Conservation (phyloP, 2,329 filamentous ascomycete species). For the Talaromyces rugulosus region DNA sequence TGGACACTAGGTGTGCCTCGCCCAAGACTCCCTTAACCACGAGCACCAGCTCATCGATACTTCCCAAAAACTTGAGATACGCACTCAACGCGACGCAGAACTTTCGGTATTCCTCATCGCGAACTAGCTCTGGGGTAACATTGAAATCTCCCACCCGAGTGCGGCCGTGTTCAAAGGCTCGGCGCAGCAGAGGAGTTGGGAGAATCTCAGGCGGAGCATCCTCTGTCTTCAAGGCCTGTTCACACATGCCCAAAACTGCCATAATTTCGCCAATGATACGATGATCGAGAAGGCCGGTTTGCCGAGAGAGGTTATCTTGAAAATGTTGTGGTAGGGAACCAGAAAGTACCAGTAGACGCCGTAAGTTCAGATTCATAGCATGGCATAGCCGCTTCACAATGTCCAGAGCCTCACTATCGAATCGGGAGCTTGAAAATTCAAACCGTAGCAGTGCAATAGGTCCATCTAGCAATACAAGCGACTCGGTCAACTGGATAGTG, state of each 20-base stretch:
- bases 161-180: constrained; percentile 26
- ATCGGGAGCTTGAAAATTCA: constrained; percentile 37
- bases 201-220: constrained; percentile 47
- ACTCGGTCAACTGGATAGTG: constrained; percentile 29
- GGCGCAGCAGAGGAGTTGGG: constrained; percentile 44
- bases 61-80: constrained; percentile 42
- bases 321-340: constrained; percentile 34
- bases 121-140: constrained; percentile 31
- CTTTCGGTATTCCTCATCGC: constrained; percentile 41
- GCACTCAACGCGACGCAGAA: constrained; percentile 46
- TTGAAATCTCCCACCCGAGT: constrained; percentile 19
- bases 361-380: constrained; percentile 29
- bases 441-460: constrained; percentile 32
- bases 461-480: constrained; percentile 28
- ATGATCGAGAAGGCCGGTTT: constrained; percentile 41
- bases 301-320: constrained; percentile 36
- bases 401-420: constrained; percentile 29
- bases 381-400: constrained; percentile 31
- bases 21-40: constrained; percentile 43
- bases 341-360: constrained; percentile 32
- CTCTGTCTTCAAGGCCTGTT: constrained; percentile 46
- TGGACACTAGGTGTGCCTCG: constrained; percentile 34
- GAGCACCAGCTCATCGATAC: constrained; percentile 44
- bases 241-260: constrained; percentile 46
- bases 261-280: constrained; percentile 48